These are phyloP conservation scores for Rhodotorula toruloides DNA, from an alignment of 768 basidiomycete species.

Conservation along the genomic window DNA sequence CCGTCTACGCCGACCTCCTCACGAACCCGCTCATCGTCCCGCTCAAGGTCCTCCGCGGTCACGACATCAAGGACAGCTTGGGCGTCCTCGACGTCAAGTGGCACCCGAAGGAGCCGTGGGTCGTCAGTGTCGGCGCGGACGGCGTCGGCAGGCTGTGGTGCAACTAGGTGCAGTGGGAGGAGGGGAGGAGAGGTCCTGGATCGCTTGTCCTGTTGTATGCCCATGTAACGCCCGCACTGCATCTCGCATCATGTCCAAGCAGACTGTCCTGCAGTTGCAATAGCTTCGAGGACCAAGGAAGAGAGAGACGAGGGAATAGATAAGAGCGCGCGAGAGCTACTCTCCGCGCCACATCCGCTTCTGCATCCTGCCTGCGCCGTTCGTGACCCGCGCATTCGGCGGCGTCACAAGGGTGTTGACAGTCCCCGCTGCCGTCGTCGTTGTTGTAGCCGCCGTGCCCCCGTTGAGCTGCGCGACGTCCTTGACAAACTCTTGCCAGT, in stretches of 20 bases:
- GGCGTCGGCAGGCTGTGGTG: conserved; percentile 78
- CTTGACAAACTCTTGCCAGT: conserved; percentile 8
- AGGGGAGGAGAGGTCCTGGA: background rate
- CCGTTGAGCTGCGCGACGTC: background rate
- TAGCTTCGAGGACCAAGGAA: too few species aligned
- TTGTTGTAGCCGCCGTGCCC: too few species aligned
- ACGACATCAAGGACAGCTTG: conserved; percentile 72
- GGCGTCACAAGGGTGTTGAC: too few species aligned
- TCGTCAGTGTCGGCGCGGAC: conserved; percentile 86
- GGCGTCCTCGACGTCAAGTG: conserved; percentile 88
- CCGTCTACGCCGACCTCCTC: conserved; percentile 91
- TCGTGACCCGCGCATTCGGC: too few species aligned
- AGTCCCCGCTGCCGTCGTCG: too few species aligned
- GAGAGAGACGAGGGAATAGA: too few species aligned
- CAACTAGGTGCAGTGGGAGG: conserved; percentile 40
- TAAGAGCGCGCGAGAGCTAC: too few species aligned
- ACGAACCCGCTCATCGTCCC: conserved; percentile 97
- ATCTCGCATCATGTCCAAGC: too few species aligned
- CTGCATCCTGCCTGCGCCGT: too few species aligned
- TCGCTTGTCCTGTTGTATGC: background rate
- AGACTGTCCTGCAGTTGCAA: too few species aligned
- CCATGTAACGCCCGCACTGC: background rate
- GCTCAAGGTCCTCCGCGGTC: conserved; percentile 91
- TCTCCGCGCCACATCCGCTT: too few species aligned
- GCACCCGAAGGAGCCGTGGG: conserved; percentile 86